A percentile compares a stretch with the other conserved stretches of the same genome.
phyloP scores from a whole-genome alignment of 164 flowering plant genomes.

The Vitis labrusca region DNA sequence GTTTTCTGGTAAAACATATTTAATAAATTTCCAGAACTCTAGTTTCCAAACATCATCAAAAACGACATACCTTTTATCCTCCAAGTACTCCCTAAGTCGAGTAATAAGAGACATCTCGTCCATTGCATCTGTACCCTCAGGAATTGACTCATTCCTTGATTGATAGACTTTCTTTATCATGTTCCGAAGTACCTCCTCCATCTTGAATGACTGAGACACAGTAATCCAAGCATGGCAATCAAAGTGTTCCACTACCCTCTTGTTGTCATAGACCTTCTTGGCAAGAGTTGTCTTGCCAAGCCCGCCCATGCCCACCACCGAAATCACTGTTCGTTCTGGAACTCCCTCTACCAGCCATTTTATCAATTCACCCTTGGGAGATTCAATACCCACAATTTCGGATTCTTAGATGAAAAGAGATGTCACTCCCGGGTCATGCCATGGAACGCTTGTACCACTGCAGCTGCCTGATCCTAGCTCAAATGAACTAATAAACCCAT shows the following conservation, averaged over 20 bases:
- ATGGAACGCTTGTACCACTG: background rate
- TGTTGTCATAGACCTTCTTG: constrained; percentile 10
- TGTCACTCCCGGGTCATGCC: constrained; percentile 5
- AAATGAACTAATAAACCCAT: background rate
- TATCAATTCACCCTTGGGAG: background rate
- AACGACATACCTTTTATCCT: background rate
- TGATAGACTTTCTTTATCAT: background rate
- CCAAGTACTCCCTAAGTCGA: too few relatives aligned
- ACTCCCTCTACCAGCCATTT: background rate
- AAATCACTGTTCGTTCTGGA: background rate
- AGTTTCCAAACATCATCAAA: constrained; percentile 10
- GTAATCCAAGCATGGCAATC: constrained; percentile 26
- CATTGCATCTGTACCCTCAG: background rate
- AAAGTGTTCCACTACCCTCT: constrained; percentile 4
- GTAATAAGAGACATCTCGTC: background rate
- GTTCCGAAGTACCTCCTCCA: constrained; percentile 9
- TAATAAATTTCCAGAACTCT: background rate
- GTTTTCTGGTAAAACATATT: background rate
- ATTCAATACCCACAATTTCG: constrained; percentile 11
- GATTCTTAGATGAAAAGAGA: constrained; percentile 12
- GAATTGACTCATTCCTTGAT: background rate
- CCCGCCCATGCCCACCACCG: constrained; percentile 27
- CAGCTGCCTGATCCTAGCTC: background rate
- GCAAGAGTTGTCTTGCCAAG: constrained; percentile 29
- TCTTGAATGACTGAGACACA: constrained; percentile 11